A percentile compares a stretch with the other conserved stretches of the same genome.
phyloP scores from a whole-genome alignment of 345 rosid genomes.

The Pugionium cornutum region DNA sequence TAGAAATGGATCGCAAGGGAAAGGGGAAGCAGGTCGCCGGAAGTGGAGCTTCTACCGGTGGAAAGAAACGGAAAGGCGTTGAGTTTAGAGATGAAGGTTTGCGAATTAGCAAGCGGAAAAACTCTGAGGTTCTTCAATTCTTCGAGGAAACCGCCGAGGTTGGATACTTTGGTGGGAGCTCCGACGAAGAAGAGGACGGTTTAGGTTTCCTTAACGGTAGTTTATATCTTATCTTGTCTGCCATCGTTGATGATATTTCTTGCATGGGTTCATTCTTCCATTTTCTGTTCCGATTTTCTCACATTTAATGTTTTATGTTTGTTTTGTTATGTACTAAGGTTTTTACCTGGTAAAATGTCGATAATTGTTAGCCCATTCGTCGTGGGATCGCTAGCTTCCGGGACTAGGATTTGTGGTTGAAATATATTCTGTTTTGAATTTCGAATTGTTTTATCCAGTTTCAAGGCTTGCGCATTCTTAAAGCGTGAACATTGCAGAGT shows the following conservation, averaged over 20 bases:
- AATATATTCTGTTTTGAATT: conserved; percentile 4
- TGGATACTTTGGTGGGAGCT: conserved; percentile 48
- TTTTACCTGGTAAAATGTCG: not conserved
- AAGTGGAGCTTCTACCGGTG: conserved; percentile 19
- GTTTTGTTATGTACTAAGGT: not conserved
- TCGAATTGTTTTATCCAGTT: conserved; percentile 5
- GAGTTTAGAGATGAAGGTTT: conserved; percentile 44
- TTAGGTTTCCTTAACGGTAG: conserved; percentile 48
- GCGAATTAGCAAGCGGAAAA: conserved; percentile 46
- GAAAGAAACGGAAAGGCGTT: conserved; percentile 38
- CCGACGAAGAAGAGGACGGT: conserved; percentile 45
- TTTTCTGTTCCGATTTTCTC: conserved; percentile 3
- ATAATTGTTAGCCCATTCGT: not conserved
- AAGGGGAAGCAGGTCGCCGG: conserved; percentile 50
- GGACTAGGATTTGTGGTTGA: conserved; percentile 29
- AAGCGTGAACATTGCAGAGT: not conserved
- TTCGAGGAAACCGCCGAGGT: conserved; percentile 61
- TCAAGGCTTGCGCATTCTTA: not conserved
- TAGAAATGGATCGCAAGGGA: conserved; percentile 37
- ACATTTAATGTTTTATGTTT: conserved; percentile 1
- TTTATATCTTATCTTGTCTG: not conserved
- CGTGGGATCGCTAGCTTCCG: not conserved
- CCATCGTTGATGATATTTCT: conserved; percentile 8
- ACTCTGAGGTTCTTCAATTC: conserved; percentile 60
- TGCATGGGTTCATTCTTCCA: conserved; percentile 25